A percentile compares a stretch with the other conserved stretches of the same genome.
Evolutionary conservation across 257 asterid genomes (phyloP).

Genomic region (Solanum pennellii): DNA sequence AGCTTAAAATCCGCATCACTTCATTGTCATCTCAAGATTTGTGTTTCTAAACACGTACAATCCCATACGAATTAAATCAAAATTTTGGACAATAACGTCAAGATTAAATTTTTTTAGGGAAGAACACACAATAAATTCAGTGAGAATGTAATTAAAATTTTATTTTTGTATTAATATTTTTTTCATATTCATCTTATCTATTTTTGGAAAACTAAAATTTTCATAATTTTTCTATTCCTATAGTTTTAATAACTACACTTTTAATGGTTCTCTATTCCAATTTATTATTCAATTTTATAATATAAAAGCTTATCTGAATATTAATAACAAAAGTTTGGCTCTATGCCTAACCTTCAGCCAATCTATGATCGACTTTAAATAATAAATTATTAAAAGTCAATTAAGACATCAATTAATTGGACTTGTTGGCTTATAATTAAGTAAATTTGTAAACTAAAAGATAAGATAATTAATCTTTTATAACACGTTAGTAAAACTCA

Average conservation of each 20-base stretch:
- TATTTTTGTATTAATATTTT: too few relatives aligned
- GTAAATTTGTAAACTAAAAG: neutral
- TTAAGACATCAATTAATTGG: too few relatives aligned
- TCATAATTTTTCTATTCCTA: neutral
- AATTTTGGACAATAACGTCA: too few relatives aligned
- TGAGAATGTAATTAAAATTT: too few relatives aligned
- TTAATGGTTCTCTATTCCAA: neutral
- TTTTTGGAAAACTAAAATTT: neutral
- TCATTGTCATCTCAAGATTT: neutral
- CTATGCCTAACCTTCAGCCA: neutral
- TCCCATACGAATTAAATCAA: too few relatives aligned
- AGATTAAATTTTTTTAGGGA: too few relatives aligned
- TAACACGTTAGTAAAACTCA: neutral
- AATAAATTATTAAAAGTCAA: neutral
- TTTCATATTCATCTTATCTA: too few relatives aligned
- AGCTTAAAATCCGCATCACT: rapidly evolving
- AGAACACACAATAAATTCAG: too few relatives aligned
- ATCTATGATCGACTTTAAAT: neutral
- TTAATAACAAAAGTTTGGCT: neutral
- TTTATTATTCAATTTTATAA: neutral
- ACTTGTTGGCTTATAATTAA: neutral
- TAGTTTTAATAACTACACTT: neutral
- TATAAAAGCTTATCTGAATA: neutral
- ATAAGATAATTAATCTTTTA: neutral
- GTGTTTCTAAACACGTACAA: neutral